A percentile compares a stretch with the other conserved stretches of the same genome.
Conservation (phyloP, 2,329 filamentous ascomycete genomes). For the Aspergillus glaucus region DNA sequence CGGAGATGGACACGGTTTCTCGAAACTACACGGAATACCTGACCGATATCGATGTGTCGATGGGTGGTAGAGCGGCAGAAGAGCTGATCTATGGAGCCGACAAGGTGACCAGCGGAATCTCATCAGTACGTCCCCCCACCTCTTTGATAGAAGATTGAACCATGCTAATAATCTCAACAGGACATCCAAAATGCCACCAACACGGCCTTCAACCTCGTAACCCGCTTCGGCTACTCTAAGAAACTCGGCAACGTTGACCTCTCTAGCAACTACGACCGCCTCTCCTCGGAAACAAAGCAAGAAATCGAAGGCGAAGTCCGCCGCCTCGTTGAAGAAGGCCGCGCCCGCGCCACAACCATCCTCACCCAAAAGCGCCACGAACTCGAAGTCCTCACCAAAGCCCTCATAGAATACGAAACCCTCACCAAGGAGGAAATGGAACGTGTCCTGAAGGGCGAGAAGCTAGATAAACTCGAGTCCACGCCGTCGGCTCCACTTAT, state of each 20-base stretch:
- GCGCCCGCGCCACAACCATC: constrained; percentile 64
- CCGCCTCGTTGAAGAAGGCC: constrained; percentile 73
- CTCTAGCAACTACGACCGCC: constrained; percentile 66
- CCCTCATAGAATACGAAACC: constrained; percentile 90
- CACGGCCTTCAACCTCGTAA: constrained; percentile 82
- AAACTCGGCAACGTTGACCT: constrained; percentile 87
- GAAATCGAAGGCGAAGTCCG: constrained; percentile 86
- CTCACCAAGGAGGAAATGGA: constrained; percentile 83
- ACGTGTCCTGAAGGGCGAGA: constrained; percentile 81
- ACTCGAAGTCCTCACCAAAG: constrained; percentile 79
- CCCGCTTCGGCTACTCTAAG: constrained; percentile 80
- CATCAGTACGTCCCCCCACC: constrained; percentile 53
- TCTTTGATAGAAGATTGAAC: background rate
- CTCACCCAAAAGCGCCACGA: constrained; percentile 72
- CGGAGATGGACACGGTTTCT: constrained; percentile 88
- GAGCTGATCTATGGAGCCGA: constrained; percentile 89
- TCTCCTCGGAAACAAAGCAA: constrained; percentile 81
- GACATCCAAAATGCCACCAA: constrained; percentile 79
- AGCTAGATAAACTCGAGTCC: constrained; percentile 62
- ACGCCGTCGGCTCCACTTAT: constrained; percentile 54
- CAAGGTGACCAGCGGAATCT: constrained; percentile 83
- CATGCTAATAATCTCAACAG: constrained; percentile 37
- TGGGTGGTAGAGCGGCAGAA: constrained; percentile 82
- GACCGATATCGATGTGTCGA: constrained; percentile 68
- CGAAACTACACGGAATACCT: constrained; percentile 79